Evolutionary conservation across 306 rosid genomes (phyloP), one percentile per base, ranked within the genome.

Genomic region (Citrullus mucosospermus): DNA sequence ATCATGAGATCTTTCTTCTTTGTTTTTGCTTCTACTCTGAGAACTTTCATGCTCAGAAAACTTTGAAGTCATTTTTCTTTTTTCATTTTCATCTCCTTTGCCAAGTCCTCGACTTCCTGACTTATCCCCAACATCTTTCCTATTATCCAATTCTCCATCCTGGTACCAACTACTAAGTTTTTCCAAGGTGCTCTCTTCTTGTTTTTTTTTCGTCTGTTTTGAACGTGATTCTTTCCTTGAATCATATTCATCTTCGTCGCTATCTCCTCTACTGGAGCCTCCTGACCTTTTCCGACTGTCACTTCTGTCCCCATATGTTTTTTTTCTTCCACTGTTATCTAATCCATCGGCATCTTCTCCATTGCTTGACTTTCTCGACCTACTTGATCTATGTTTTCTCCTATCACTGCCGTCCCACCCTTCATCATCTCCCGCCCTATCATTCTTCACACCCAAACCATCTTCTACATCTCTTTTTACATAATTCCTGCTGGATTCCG

Each of bases 161-260:
- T 90, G 96, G 59, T 96, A 96, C 91, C 92, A 96, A 84, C 90
- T 96, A 53, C 98, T 91, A 60, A 96, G 58, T 84, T 91, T 96
- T 66, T 96, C 99, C 91, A 96, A 85, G 43, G 96, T 89, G 80
- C 92, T 96, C 85, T 92, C 96, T 82, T 92, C 99, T 81, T 88
- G 97, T 66, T 91, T 92, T 86, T 87, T 92, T 89, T 88, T 95
- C 61, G 81, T 32, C 75, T 89, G 89, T 84, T 89, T 96, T 32
- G 90, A 83, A 3, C 89, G 90, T 1, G 46, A 75, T 56, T 88
- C 97, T 73, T 82, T 91, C 72, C 91, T 86, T 11, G 86, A 87
- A 77, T 92, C 99, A 73, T 91, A 88, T 57, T 88, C 98, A 6
- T 88, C 91, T 62, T 87, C 97, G 17, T 88, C 96, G 8, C 90